These are phyloP conservation scores for Sextonia rubra DNA, from an alignment of 164 flowering plant genomes.

Conservation along the genomic window DNA sequence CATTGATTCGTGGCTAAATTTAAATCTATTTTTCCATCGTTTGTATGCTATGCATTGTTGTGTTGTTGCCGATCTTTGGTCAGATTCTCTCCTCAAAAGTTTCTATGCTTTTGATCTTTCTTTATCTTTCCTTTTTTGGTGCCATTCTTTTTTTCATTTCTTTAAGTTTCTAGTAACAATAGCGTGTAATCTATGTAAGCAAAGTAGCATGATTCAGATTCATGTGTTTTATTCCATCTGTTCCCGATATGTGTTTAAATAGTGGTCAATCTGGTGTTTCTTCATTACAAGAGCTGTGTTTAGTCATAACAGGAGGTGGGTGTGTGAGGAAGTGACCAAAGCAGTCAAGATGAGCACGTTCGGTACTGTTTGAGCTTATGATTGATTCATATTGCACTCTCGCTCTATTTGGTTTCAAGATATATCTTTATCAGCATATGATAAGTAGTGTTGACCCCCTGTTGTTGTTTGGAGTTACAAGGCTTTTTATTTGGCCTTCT, in stretches of 20 bases:
- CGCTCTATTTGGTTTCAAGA: too few species aligned
- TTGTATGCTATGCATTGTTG: constrained; percentile 29
- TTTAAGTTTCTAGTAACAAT: constrained; percentile 32
- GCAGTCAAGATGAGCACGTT: constrained; percentile 46
- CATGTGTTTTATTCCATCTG: constrained; percentile 37
- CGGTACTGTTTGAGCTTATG: too few species aligned
- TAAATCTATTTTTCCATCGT: background rate
- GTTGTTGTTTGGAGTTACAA: too few species aligned
- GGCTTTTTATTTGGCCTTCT: too few species aligned
- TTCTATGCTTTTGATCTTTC: constrained; percentile 42
- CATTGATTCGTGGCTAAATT: constrained; percentile 20
- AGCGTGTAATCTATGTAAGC: constrained; percentile 45
- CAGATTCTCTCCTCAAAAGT: constrained; percentile 38
- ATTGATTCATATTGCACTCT: too few species aligned
- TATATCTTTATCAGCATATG: too few species aligned
- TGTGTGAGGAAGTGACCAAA: background rate
- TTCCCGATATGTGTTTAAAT: constrained; percentile 56
- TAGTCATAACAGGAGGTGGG: constrained; percentile 20
- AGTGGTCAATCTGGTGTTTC: constrained; percentile 27
- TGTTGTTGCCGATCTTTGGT: constrained; percentile 30
- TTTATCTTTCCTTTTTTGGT: constrained; percentile 56
- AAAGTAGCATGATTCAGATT: constrained; percentile 31
- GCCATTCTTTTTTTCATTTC: constrained; percentile 30
- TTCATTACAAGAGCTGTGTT: constrained; percentile 32
- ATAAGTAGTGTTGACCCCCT: too few species aligned